phyloP scores from a whole-genome alignment of 345 rosid species.

The Iberis pinnata region DNA sequence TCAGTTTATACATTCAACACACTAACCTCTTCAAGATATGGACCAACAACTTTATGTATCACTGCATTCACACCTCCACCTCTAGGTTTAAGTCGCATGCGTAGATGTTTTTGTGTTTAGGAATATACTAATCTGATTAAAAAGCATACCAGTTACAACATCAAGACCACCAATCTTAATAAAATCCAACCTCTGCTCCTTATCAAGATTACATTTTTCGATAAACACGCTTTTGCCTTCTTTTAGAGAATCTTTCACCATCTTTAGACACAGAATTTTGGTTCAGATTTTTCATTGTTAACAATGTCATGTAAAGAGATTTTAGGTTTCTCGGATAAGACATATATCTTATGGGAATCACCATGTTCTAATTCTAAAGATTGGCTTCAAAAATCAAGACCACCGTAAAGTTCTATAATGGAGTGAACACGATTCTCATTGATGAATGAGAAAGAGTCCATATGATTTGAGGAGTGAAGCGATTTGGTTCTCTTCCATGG shows the following conservation, averaged over 20 bases:
- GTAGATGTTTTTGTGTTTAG: not conserved
- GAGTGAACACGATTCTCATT: not conserved
- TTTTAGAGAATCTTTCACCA: conserved; percentile 45
- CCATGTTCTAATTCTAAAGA: no score
- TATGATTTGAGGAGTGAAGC: no score
- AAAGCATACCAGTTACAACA: conserved; percentile 65
- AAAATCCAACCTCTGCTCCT: conserved; percentile 72
- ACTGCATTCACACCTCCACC: conserved; percentile 96
- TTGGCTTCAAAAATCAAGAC: no score
- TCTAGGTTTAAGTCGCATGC: conserved; percentile 87
- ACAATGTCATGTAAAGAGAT: conserved; percentile 55
- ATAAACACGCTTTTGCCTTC: conserved; percentile 73
- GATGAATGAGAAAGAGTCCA: no score
- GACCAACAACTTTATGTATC: conserved; percentile 72
- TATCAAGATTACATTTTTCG: conserved; percentile 82
- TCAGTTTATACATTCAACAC: no score
- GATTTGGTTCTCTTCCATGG: no score
- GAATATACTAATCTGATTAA: not conserved
- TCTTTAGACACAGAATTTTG: conserved; percentile 60
- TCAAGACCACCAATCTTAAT: conserved; percentile 52
- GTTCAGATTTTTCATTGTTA: conserved; percentile 70
- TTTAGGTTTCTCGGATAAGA: no score
- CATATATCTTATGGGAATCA: no score
- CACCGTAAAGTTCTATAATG: no score
- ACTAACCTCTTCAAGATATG: conserved; percentile 52